Conservation (phyloP, 2,329 filamentous ascomycete species). For the Diaporthe sp. region DNA sequence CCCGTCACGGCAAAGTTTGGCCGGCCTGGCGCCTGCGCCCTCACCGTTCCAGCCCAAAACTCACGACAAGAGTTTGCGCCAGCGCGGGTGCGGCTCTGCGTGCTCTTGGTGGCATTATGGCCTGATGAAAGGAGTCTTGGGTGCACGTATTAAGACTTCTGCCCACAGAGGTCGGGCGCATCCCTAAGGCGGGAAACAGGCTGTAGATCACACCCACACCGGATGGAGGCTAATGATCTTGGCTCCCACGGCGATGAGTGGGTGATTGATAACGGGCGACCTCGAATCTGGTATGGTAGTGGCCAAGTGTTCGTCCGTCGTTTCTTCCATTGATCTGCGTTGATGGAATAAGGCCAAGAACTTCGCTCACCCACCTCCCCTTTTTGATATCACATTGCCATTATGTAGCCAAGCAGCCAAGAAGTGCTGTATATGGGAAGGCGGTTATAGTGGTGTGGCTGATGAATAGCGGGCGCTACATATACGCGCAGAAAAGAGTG, state of each 20-base stretch:
- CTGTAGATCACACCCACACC: conserved; percentile 8
- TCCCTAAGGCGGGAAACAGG: not conserved
- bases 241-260: not conserved
- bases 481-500: not conserved
- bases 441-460: not conserved
- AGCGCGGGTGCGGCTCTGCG: conserved; percentile 1
- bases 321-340: conserved; percentile 2
- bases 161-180: not conserved
- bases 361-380: not conserved
- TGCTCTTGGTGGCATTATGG: conserved; percentile 20
- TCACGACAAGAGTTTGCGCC: not conserved
- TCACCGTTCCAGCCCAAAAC: not conserved
- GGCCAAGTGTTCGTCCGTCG: conserved; percentile 15
- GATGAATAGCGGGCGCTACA: not conserved
- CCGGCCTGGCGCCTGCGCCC: not conserved
- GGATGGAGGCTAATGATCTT: conserved; percentile 21
- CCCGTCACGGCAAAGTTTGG: conserved; percentile 1
- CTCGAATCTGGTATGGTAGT: not conserved
- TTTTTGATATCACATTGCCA: not conserved
- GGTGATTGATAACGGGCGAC: not conserved
- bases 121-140: conserved; percentile 29
- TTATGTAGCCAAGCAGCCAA: conserved; percentile 15
- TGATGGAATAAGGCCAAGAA: conserved; percentile 7
- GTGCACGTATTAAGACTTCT: not conserved
- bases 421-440: not conserved